Percentiles rank a stretch among this genome's conserved stretches.
Conservation (phyloP, 352 stramenopile species). For the Phytophthora foliorum region DNA sequence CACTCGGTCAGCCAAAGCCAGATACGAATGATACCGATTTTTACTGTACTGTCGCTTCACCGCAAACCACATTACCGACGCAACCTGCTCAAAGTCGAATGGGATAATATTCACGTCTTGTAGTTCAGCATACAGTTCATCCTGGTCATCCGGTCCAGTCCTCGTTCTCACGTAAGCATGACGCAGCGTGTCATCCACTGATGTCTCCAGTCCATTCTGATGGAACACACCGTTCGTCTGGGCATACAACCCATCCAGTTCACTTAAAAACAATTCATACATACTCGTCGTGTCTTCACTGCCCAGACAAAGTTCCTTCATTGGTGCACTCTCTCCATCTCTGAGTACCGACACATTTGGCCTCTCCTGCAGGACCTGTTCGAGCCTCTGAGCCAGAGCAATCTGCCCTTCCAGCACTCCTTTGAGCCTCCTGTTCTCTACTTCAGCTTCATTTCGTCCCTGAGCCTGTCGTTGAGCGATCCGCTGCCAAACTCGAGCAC, state of each 20-base stretch:
- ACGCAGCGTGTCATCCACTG: slow-evolving; percentile 51
- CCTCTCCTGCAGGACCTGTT: slow-evolving; percentile 61
- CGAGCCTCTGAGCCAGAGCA: slow-evolving; percentile 53
- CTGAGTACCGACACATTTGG: slow-evolving; percentile 51
- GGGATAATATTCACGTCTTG: slow-evolving; percentile 55
- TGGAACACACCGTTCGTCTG: slow-evolving; percentile 54
- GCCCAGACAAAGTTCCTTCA: slow-evolving; percentile 35
- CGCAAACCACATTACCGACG: slow-evolving; percentile 46
- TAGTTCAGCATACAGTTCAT: slow-evolving; percentile 52
- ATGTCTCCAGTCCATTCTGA: slow-evolving; percentile 52
- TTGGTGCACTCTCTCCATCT: slow-evolving; percentile 1
- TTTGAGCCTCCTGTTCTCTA: slow-evolving; percentile 57
- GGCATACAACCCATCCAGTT: slow-evolving; percentile 51
- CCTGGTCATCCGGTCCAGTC: slow-evolving; percentile 14
- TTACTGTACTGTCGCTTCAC: slow-evolving; percentile 50
- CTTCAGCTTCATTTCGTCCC: slow-evolving; percentile 41
- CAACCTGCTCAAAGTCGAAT: slow-evolving; percentile 44
- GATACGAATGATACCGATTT: slow-evolving; percentile 44
- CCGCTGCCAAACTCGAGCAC: slow-evolving; percentile 53
- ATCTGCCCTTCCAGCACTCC: slow-evolving; percentile 57
- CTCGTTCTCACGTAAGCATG: slow-evolving; percentile 51
- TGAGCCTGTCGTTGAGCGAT: slow-evolving; percentile 59
- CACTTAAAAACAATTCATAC: slow-evolving; percentile 49
- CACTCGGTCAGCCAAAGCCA: slow-evolving; percentile 19
- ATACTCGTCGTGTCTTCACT: slow-evolving; percentile 33